These are phyloP conservation scores for Pascua guehoae DNA, from an alignment of 1,284 basidiomycete genomes.

Conservation along the genomic window DNA sequence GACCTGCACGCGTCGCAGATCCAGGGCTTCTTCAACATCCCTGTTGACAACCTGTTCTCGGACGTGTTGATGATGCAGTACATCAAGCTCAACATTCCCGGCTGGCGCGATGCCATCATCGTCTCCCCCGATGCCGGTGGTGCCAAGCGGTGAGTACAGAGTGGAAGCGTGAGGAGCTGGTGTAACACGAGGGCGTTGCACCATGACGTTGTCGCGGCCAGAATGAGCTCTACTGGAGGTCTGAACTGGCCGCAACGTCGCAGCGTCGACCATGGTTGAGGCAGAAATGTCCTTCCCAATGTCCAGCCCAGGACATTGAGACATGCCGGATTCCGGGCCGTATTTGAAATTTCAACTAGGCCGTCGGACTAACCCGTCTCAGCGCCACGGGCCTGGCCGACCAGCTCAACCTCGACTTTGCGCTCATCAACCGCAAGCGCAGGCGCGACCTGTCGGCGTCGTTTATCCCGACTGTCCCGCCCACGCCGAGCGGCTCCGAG, in stretches of 20 bases:
- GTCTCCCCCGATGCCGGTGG: conserved; percentile 97
- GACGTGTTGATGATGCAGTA: conserved; percentile 83
- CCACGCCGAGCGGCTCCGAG: conserved; percentile 44
- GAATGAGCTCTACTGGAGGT: too few relatives aligned
- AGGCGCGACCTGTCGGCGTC: conserved; percentile 55
- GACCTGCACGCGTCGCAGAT: conserved; percentile 98
- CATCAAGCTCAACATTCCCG: conserved; percentile 82
- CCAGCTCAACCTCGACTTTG: conserved; percentile 92
- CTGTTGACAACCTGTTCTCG: conserved; percentile 92
- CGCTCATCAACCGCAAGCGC: conserved; percentile 87
- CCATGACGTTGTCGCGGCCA: too few relatives aligned
- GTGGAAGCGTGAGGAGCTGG: not conserved
- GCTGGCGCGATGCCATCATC: conserved; percentile 85
- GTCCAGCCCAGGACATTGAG: too few relatives aligned
- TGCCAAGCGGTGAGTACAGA: conserved; percentile 76
- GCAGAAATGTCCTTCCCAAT: too few relatives aligned
- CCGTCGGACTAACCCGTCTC: conserved; percentile 3
- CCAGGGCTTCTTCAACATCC: conserved; percentile 98
- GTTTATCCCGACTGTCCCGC: conserved; percentile 42
- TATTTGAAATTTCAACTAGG: not conserved
- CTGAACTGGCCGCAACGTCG: too few relatives aligned
- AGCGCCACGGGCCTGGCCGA: conserved; percentile 94
- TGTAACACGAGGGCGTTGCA: too few relatives aligned
- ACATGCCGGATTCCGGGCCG: not conserved
- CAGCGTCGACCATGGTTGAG: too few relatives aligned